Conservation (phyloP, 257 asterid genomes). For the Scutellaria baicalensis region DNA sequence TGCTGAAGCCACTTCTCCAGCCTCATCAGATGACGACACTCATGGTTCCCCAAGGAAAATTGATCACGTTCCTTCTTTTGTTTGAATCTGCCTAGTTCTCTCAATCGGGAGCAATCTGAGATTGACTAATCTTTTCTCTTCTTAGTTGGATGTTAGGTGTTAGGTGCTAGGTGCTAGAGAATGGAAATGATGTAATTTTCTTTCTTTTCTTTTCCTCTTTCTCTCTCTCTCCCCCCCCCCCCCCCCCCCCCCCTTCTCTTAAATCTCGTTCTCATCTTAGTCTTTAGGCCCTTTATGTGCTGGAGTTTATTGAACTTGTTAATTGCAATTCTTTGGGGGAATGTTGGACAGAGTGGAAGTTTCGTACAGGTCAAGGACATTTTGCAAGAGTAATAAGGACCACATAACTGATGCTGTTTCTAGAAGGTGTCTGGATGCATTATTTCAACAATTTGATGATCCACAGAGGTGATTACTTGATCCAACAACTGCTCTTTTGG, state of each 20-base stretch:
- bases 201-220: background rate
- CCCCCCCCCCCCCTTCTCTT: too few relatives aligned
- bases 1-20: constrained; percentile 72
- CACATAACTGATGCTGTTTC: too few relatives aligned
- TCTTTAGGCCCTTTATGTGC: constrained; percentile 22
- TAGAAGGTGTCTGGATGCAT: too few relatives aligned
- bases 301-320: constrained; percentile 16
- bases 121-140: constrained; percentile 21
- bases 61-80: constrained; percentile 23
- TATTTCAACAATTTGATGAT: too few relatives aligned
- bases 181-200: constrained; percentile 20
- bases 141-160: constrained; percentile 28
- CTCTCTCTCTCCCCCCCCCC: too few relatives aligned
- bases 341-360: constrained; percentile 2
- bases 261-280: constrained; percentile 13
- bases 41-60: constrained; percentile 29
- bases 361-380: too few relatives aligned
- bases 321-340: constrained; percentile 18
- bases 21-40: constrained; percentile 54
- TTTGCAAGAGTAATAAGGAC: too few relatives aligned
- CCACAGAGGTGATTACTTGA: too few relatives aligned
- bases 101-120: constrained; percentile 15
- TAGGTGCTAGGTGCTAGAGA: constrained; percentile 19
- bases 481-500: background rate
- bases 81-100: constrained; percentile 14